Evolutionary conservation across 495 filamentous ascomycete species (phyloP), one percentile per base, ranked within the genome.

Genomic region (Acidomyces sp.): DNA sequence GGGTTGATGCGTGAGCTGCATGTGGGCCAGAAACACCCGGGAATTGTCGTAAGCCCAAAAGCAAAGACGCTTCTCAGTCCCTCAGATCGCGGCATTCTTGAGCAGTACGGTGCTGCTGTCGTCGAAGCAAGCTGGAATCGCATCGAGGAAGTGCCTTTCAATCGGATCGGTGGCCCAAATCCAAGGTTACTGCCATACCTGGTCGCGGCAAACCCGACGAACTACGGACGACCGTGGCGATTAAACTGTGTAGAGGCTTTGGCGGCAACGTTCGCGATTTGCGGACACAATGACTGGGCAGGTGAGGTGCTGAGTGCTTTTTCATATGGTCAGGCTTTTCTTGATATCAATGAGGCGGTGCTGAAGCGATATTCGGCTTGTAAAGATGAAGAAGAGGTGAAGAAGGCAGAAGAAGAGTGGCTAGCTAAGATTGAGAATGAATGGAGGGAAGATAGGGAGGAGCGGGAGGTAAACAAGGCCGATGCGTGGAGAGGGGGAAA

Each of bases 121-220:
- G 92, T 97, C 19, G 90, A 97, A 61, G 93, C 86, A 58, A 93
- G 85, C 25, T 97, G 90, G 90, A 88, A 86, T 2, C 69, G 92
- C 48, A 79, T 90, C 11, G 71, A 78, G 20, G 90, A 97, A 61
- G 80, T 97, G 2, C 86, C 88, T 22, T 96, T 85, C 74, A 64
- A 66, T 12, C 80, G 82, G 44, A 92, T 96, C 41, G 90, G 92
- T 22, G 90, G 90, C n/a, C 87, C 37, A 26, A 37, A 42, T 22
- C 43, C 5, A 28, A 27, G 44, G 19, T 45, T 55, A 65, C 70
- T 97, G 18, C 90, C 90, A 0, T 97, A 97, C 57, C 75, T 97
- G 10, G 84, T 97, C 37, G 90, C 90, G 13, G 92, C 90, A 30
- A 97, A 97, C 55, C 80, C 81, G 2, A 90, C 94, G 55, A 97